These are phyloP conservation scores for Moesziomyces globuligerus DNA, from an alignment of 1,284 basidiomycete genomes.

Conservation along the genomic window DNA sequence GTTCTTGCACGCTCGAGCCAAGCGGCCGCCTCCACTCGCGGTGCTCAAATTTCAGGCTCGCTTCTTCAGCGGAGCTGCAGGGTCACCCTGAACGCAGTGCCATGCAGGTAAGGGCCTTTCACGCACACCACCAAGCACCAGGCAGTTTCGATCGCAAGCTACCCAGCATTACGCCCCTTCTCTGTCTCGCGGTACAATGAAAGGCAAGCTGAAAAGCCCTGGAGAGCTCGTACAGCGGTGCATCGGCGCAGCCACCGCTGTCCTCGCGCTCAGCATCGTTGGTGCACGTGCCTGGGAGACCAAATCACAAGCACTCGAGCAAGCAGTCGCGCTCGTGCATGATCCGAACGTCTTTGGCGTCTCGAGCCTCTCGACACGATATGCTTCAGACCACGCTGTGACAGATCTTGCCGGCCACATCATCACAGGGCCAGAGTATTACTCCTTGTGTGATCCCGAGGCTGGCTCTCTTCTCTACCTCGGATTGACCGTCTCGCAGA, in stretches of 20 bases:
- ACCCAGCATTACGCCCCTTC: no score
- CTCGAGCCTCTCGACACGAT: slow-evolving; percentile 50
- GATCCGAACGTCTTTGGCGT: slow-evolving; percentile 50
- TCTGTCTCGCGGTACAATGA: no score
- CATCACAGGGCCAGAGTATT: slow-evolving; percentile 61
- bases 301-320: slow-evolving; percentile 24
- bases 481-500: slow-evolving; percentile 62
- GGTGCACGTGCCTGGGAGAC: slow-evolving; percentile 21
- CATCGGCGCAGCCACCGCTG: neutral
- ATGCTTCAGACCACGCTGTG: slow-evolving; percentile 33
- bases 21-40: neutral
- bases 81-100: neutral
- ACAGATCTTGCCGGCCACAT: slow-evolving; percentile 35
- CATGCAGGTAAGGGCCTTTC: neutral
- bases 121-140: no score
- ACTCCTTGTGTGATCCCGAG: slow-evolving; percentile 54
- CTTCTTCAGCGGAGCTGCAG: neutral
- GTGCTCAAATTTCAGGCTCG: no score
- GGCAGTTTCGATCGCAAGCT: no score
- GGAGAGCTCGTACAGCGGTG: neutral
- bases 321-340: slow-evolving; percentile 38
- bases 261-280: slow-evolving; percentile 4
- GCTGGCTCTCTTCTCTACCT: slow-evolving; percentile 61
- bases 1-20: neutral
- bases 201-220: neutral